Evolutionary conservation across 768 basidiomycete species (phyloP), one percentile per base, ranked within the genome.

Genomic region (Leccinellum albellum): DNA sequence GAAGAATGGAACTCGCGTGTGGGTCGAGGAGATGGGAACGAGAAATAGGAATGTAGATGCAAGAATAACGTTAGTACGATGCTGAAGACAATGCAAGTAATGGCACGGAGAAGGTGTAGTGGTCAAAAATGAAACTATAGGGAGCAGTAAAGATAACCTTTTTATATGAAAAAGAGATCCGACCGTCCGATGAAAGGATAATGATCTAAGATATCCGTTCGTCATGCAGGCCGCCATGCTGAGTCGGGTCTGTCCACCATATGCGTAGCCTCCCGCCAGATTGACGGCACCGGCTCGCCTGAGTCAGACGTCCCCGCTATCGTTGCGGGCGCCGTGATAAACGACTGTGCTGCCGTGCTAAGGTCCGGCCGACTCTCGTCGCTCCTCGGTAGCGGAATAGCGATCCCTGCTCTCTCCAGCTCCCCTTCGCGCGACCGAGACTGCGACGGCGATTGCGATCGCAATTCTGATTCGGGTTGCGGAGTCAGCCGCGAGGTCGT

Each of bases 261-360:
- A 48, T 78, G 75, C 23, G 76, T 70, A 29, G 71, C 54, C 24
- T 73, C 76, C 28, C 75, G 76, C 82, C 80, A 82, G 64, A 79
- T 83, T 48, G 76, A 70, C 17, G 78, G 74, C 35, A 76, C 79
- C 23, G 71, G 70, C 32, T 74, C 78, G 53, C 80, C 78, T 53
- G 79, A 76, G 45, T 82, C 84, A 17, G 85, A 85, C 31, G 65
- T 79, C 23, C 82, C 81, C 15, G 78, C 78, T 12, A 86, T 67
- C 7, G 85, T 87, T 48, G 80, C 78, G 42, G 88, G 78, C 17
- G 82, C 80, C 5, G 88, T 88, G 21, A 89, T 78, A 61, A 88
- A 87, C 55, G 87, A 89, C 57, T 78, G 78, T 3, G 82, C 78
- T 13, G 88, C 87, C 0, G 86, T 86, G 68, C 87, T 88, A 65